Evolutionary conservation across 2,329 filamentous ascomycete species (phyloP).

Genomic region (Penicillium sp.): DNA sequence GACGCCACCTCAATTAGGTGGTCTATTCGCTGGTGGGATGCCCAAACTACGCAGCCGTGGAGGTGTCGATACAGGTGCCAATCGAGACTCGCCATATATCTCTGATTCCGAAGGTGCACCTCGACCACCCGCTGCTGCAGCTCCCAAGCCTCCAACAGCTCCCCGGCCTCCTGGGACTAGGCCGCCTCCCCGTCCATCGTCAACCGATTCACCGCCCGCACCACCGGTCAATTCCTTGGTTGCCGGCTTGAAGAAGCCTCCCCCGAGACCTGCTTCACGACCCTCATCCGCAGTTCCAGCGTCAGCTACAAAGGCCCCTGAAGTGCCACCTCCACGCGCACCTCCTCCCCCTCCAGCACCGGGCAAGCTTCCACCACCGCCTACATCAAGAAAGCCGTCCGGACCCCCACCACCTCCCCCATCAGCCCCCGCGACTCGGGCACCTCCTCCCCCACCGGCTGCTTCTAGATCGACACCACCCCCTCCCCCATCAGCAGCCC

Average conservation of each 20-base stretch:
- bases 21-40: conserved; percentile 87
- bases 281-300: conserved; percentile 54
- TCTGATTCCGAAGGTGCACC: conserved; percentile 64
- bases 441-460: conserved; percentile 34
- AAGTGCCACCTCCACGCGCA: conserved; percentile 46
- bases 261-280: conserved; percentile 43
- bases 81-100: conserved; percentile 61
- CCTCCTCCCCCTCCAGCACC: conserved; percentile 56
- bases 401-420: conserved; percentile 40
- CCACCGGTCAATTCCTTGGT: conserved; percentile 46
- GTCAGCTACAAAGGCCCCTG: conserved; percentile 45
- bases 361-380: conserved; percentile 47
- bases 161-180: conserved; percentile 49
- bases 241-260: conserved; percentile 53
- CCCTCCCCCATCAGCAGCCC: conserved; percentile 13
- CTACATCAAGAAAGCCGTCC: conserved; percentile 51
- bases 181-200: conserved; percentile 40
- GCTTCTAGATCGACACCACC: conserved; percentile 41
- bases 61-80: conserved; percentile 67
- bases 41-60: conserved; percentile 88
- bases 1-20: conserved; percentile 66
- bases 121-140: conserved; percentile 46
- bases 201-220: conserved; percentile 42
- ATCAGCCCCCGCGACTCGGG: conserved; percentile 37
- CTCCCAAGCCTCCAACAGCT: conserved; percentile 46